Evolutionary conservation across 2,329 filamentous ascomycete genomes (phyloP).

Genomic region (Pyrenophora graminea): DNA sequence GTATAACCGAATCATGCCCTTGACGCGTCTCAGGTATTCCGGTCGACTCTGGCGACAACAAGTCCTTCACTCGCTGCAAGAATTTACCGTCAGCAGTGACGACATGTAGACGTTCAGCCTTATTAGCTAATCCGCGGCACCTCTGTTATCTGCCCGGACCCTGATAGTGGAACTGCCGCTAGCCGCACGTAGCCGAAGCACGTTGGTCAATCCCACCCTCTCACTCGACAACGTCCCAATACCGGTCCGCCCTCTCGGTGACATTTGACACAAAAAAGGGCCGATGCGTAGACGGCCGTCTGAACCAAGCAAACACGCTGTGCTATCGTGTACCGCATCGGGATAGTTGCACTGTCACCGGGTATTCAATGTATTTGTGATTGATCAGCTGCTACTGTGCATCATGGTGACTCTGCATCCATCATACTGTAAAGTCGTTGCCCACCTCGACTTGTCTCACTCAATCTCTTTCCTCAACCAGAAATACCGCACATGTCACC

Average conservation of each 20-base stretch:
- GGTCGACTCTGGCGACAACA: too few species aligned
- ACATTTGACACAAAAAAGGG: background rate
- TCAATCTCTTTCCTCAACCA: too few species aligned
- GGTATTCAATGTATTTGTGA: too few species aligned
- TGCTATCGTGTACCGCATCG: background rate
- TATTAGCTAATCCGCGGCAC: slow-evolving; percentile 8
- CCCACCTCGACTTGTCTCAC: too few species aligned
- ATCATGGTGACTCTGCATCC: too few species aligned
- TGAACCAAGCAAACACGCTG: background rate
- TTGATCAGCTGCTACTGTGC: too few species aligned
- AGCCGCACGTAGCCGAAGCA: slow-evolving; percentile 6
- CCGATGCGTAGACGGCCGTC: background rate
- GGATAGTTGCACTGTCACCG: background rate
- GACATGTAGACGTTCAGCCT: background rate
- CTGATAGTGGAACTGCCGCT: slow-evolving; percentile 1
- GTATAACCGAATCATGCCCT: too few species aligned
- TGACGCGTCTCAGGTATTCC: too few species aligned
- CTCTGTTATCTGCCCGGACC: slow-evolving; percentile 3
- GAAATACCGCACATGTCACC: too few species aligned
- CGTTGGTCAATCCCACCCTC: slow-evolving; percentile 6
- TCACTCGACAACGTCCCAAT: slow-evolving; percentile 5
- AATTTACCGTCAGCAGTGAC: too few species aligned
- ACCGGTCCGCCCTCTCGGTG: background rate
- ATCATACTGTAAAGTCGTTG: too few species aligned
- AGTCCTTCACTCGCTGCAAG: background rate